phyloP scores from a whole-genome alignment of 2,329 filamentous ascomycete genomes.

The Mycocentrospora acerina region DNA sequence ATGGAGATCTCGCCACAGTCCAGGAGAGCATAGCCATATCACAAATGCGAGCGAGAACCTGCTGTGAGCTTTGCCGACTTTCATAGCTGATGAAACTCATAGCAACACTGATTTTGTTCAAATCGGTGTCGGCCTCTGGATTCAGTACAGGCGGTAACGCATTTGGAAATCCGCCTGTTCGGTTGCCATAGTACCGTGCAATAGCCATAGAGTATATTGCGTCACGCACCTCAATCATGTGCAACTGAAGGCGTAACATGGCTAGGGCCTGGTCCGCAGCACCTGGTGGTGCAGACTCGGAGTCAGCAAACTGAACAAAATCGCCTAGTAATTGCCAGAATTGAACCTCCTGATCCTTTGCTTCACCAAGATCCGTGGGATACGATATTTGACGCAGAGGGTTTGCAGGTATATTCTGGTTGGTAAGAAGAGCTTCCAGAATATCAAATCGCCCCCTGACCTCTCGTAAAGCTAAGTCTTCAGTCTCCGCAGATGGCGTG shows the following conservation, averaged over 20 bases:
- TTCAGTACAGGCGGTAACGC: slow-evolving; percentile 32
- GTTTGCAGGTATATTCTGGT: slow-evolving; percentile 63
- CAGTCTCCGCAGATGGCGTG: slow-evolving; percentile 36
- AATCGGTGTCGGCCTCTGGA: slow-evolving; percentile 37
- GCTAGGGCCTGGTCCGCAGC: slow-evolving; percentile 66
- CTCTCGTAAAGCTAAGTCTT: slow-evolving; percentile 64
- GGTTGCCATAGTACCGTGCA: slow-evolving; percentile 70
- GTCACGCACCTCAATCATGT: slow-evolving; percentile 82
- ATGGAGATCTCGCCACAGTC: slow-evolving; percentile 34
- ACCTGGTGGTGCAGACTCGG: slow-evolving; percentile 58
- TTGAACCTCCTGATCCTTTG: slow-evolving; percentile 59
- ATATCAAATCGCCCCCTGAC: slow-evolving; percentile 68
- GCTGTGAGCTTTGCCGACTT: slow-evolving; percentile 47
- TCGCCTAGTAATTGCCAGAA: slow-evolving; percentile 82
- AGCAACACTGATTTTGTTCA: slow-evolving; percentile 51
- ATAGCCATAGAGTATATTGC: slow-evolving; percentile 88
- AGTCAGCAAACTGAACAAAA: slow-evolving; percentile 66
- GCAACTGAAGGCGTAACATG: slow-evolving; percentile 69
- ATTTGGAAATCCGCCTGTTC: slow-evolving; percentile 50
- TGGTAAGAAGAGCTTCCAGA: slow-evolving; percentile 75
- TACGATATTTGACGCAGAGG: slow-evolving; percentile 56
- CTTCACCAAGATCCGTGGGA: slow-evolving; percentile 42
- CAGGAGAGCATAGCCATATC: slow-evolving; percentile 52
- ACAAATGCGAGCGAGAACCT: slow-evolving; percentile 52
- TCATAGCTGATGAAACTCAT: slow-evolving; percentile 52